Evolutionary conservation across 208 protist genomes (phyloP), one percentile per base, ranked within the genome.

Genomic region (Strigomonas culicis): DNA sequence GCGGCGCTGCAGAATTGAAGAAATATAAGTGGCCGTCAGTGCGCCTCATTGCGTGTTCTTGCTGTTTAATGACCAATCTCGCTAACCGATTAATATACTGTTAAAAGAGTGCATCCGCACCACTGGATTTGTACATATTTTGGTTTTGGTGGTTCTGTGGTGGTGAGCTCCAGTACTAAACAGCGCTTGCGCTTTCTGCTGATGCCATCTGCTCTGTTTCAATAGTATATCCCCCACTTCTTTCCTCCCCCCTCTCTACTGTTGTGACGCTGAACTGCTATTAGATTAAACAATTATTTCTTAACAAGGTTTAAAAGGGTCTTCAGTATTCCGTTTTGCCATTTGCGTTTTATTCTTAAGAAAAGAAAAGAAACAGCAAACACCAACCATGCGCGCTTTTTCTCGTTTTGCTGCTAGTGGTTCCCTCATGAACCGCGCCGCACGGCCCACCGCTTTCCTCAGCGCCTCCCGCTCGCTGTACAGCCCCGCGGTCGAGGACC

Each of bases 401-500:
- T n/a, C n/a, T 15, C 57, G 31, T 57, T 19, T 13, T 21, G 51
- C 51, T 21, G 51, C 51, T 21, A 4, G 15, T 21, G 51, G 15
- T 39, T 3, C 57, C 19, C 22, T 44, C 36, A 15, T 62, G 34
- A 30, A 4, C 55, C 55, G 51, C 51, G 27, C 55, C 55, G 30
- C 31, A 4, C 22, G 49, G 10, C 44, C 59, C 22, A 36, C 43
- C 43, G 19, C 56, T 41, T 47, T 63, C 43, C 44, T 52, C n/a
- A 30, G 32, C 47, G n/a, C 56, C 50, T 36, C 59, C 30, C 80
- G 89, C 31, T 79, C 82, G 13, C 61, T 95, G 56, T 99, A 99
- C 83, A 97, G 97, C 68, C 74, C 93, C n/a, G 87, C 95, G 17
- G 97, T 99, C 24, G 95, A 99, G 51, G 98, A 99, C 47, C 99